Conservation (phyloP, 352 stramenopile species). For the Globisporangium splendens region DNA sequence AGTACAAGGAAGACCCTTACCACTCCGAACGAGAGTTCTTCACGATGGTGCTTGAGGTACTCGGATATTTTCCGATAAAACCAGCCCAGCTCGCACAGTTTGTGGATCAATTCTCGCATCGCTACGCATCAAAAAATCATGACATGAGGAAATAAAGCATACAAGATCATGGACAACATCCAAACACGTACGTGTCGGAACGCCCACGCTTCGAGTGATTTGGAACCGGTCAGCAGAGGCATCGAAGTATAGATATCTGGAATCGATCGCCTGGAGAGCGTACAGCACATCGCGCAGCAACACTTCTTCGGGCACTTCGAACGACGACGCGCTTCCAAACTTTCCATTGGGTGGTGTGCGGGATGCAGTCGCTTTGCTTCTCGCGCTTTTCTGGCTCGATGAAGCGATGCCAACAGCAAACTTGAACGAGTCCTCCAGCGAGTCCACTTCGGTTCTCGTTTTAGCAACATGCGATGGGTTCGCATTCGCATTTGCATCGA, state of each 20-base stretch:
- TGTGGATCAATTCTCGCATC: conserved; percentile 80
- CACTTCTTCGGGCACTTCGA: conserved; percentile 82
- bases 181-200: conserved; percentile 66
- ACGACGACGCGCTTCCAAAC: conserved; percentile 27
- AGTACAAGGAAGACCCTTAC: conserved; percentile 21
- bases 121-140: conserved; percentile 27
- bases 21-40: conserved; percentile 74
- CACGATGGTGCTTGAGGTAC: conserved; percentile 73
- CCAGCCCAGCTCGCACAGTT: conserved; percentile 88
- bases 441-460: conserved; percentile 37
- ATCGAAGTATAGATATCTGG: conserved; percentile 86
- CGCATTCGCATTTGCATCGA: conserved; percentile 22
- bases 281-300: conserved; percentile 91
- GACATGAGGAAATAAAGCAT: not conserved
- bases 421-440: conserved; percentile 80
- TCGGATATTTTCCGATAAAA: conserved; percentile 84
- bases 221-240: conserved; percentile 71
- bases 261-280: conserved; percentile 92
- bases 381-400: conserved; percentile 19
- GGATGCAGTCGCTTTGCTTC: conserved; percentile 13
- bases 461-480: conserved; percentile 6
- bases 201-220: conserved; percentile 67
- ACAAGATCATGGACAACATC: not conserved
- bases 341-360: conserved; percentile 1
- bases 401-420: conserved; percentile 63